Evolutionary conservation across 106 monocot species (phyloP).

Genomic region (Dioscorea dumetorum): DNA sequence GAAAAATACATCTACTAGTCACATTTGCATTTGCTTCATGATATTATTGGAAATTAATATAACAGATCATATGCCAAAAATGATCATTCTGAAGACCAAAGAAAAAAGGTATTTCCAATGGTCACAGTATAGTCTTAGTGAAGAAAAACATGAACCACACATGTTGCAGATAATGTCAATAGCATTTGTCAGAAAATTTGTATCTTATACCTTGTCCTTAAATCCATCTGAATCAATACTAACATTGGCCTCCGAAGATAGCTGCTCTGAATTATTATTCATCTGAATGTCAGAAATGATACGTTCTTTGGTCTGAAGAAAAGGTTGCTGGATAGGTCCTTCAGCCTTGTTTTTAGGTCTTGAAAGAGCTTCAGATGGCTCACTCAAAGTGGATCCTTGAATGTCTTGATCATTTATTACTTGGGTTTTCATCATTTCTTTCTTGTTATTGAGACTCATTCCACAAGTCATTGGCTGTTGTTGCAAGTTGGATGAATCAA

Average conservation of each 20-base stretch:
- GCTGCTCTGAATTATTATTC: neutral
- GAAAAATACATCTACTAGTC: too few relatives aligned
- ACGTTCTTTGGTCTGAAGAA: neutral
- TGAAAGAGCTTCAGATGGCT: neutral
- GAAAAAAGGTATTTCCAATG: too few relatives aligned
- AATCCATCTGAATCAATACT: neutral
- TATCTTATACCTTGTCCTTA: slow-evolving; percentile 10
- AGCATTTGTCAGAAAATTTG: neutral
- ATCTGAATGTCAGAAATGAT: neutral
- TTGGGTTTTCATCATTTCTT: neutral
- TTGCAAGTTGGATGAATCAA: neutral
- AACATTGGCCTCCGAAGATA: neutral
- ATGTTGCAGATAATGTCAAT: neutral
- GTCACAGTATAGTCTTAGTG: too few relatives aligned
- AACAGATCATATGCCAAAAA: too few relatives aligned
- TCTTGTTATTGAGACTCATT: neutral
- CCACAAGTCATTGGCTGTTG: slow-evolving; percentile 3
- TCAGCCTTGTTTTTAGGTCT: neutral
- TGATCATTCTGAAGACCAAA: too few relatives aligned
- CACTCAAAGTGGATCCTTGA: neutral
- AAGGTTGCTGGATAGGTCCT: neutral
- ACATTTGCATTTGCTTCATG: too few relatives aligned
- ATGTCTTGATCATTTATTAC: neutral
- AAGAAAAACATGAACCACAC: neutral
- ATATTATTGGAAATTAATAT: too few relatives aligned